Base-by-base conservation (phyloP, 1,284 basidiomycete species). In the Cryptococcus hybrid region DNA sequence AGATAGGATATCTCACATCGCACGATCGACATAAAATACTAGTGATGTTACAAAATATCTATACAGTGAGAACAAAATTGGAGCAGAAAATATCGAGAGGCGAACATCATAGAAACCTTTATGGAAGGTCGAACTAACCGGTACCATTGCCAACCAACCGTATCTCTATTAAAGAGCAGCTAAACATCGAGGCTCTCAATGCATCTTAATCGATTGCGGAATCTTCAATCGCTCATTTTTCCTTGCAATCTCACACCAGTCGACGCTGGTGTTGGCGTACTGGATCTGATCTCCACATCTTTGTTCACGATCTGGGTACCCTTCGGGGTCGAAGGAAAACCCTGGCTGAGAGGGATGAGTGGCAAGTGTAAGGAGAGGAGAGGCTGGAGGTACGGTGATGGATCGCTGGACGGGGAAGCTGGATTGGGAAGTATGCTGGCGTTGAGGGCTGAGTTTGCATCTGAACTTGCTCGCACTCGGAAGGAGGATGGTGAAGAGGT, bases 281-380 rank as follows among this genome's bases (percentile, higher is more conserved):
- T n/a, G 13, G 11, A 2, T 45, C 50, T 38, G 37, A 51, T 36
- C 40, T 51, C 50, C 15, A 39, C 40, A 34, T 51, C 38, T 8
- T 39, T 47, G 54, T 50, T 46, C 4, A 39, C 35, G 18, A 36
- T 39, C 18, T 44, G 43, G 11, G 57, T 49, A 12, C 54, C 54
- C 13, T 35, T n/a, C 34, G 59, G 59, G 3, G 59, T 61, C 24
- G 58, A 40, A 18, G 59, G 59, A 12, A 47, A 56, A 51, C 46
- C 54, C 13, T 40, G 55, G 35, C 56, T 58, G 3, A 61, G 54
- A 6, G 59, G 5, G 59, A 61, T 13, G 47, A 48, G 44, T 61
- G 59, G 11, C 52, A 61, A 5, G 45, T 45, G 39, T 43, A 43
- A 30, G 47, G 43, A 18, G 43, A 44, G 2, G 34, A 36, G 34